These are phyloP conservation scores for Aspergillus sp. DNA, from an alignment of 2,329 filamentous ascomycete species.

Conservation along the genomic window DNA sequence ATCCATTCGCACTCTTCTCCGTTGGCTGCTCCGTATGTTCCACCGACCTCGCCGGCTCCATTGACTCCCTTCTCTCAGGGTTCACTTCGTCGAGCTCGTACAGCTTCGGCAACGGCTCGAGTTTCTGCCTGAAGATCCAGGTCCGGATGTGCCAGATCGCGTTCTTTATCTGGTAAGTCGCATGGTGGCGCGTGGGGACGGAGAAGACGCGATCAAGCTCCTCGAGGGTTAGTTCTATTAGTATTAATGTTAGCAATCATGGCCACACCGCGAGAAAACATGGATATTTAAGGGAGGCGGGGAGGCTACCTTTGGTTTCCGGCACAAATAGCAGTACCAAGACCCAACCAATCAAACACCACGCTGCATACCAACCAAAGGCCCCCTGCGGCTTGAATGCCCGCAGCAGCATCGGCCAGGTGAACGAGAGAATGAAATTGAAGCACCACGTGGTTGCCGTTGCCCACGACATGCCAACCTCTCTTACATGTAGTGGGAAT, in stretches of 20 bases:
- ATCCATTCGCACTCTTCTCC: too few species aligned
- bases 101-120: conserved; percentile 25
- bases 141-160: conserved; percentile 42
- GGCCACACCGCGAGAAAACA: too few species aligned
- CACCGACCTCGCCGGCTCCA: neutral
- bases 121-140: conserved; percentile 34
- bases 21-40: too few species aligned
- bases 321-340: conserved; percentile 33
- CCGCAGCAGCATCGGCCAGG: conserved; percentile 52
- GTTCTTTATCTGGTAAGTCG: conserved; percentile 41
- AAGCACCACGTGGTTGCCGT: conserved; percentile 64
- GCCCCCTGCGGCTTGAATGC: conserved; percentile 53
- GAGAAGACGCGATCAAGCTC: conserved; percentile 56
- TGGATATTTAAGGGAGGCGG: neutral
- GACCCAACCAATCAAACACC: conserved; percentile 47
- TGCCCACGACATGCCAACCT: conserved; percentile 61
- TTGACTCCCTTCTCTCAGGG: neutral
- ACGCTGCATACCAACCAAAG: conserved; percentile 51
- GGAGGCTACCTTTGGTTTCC: conserved; percentile 35
- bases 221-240: conserved; percentile 41
- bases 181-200: conserved; percentile 46
- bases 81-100: conserved; percentile 29
- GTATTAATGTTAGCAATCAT: conserved; percentile 12
- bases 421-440: conserved; percentile 55
- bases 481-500: conserved; percentile 63